Evolutionary conservation across 805 yeast genomes (phyloP).

Genomic region (Candida sithepensis): DNA sequence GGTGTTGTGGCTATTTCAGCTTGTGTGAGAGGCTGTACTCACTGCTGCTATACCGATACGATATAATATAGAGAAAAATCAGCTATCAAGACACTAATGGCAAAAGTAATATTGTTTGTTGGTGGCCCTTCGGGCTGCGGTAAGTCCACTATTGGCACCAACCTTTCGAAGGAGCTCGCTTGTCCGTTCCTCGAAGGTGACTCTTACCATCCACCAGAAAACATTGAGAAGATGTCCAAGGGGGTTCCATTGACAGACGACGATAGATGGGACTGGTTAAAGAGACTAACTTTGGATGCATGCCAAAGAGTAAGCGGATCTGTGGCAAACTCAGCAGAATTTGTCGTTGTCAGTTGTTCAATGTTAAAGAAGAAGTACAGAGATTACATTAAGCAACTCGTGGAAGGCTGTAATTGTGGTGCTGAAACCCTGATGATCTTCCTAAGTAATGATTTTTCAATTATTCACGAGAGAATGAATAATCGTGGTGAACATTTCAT

Average conservation of each 20-base stretch:
- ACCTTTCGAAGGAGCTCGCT: conserved; percentile 40
- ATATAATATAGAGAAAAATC: no score
- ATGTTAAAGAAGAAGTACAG: conserved; percentile 76
- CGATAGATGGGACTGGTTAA: conserved; percentile 91
- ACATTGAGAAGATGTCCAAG: conserved; percentile 76
- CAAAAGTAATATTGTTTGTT: conserved; percentile 40
- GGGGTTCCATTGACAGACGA: conserved; percentile 84
- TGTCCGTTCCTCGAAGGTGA: conserved; percentile 85
- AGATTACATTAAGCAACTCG: conserved; percentile 46
- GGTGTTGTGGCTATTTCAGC: no score
- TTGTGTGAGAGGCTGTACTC: no score
- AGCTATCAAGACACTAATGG: not conserved
- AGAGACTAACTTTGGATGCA: conserved; percentile 41
- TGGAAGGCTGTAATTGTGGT: conserved; percentile 17
- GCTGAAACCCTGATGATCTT: conserved; percentile 59
- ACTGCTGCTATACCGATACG: no score
- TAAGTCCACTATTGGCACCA: conserved; percentile 71
- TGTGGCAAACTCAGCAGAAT: conserved; percentile 15
- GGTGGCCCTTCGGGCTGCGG: conserved; percentile 99
- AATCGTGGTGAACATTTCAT: conserved; percentile 76
- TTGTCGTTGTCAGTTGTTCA: conserved; percentile 75
- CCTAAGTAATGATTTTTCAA: conserved; percentile 60
- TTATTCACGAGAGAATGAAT: conserved; percentile 56
- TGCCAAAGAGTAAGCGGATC: conserved; percentile 32
- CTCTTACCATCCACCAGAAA: conserved; percentile 60